These are phyloP conservation scores for Prunus campanulata DNA, from an alignment of 306 rosid species.

Conservation along the genomic window DNA sequence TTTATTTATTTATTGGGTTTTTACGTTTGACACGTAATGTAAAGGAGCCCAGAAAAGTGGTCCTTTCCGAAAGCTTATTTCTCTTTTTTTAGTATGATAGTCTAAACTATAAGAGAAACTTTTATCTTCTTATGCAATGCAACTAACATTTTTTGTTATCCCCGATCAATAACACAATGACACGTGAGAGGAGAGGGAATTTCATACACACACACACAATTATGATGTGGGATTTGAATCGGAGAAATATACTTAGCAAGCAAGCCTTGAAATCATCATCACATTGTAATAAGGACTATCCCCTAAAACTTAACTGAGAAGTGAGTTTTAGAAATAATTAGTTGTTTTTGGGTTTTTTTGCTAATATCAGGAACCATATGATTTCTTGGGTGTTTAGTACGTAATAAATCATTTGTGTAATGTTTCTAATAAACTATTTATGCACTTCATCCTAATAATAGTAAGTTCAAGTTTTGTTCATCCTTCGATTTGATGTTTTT, in stretches of 20 bases:
- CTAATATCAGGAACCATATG: not conserved
- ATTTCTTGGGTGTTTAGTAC: not conserved
- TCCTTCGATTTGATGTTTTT: not conserved
- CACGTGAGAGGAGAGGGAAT: rapidly evolving
- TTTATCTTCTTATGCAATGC: too few relatives aligned
- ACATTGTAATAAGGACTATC: not conserved
- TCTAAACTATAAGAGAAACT: too few relatives aligned
- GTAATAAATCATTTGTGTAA: not conserved
- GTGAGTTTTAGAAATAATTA: not conserved
- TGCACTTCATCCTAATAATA: not conserved
- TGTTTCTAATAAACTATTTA: not conserved
- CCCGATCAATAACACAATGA: rapidly evolving
- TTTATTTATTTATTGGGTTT: not conserved
- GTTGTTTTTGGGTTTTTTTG: not conserved
- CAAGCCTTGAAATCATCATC: not conserved
- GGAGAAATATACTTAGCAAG: not conserved
- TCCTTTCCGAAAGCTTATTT: too few relatives aligned
- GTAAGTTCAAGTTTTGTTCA: not conserved
- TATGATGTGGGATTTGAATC: too few relatives aligned
- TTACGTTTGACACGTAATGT: too few relatives aligned
- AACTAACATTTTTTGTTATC: too few relatives aligned
- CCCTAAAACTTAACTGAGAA: not conserved
- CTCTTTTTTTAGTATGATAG: too few relatives aligned
- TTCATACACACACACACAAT: too few relatives aligned
- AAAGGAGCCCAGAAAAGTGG: too few relatives aligned